Conservation (phyloP, 2,329 filamentous ascomycete species). For the Penicillium janthinellum region DNA sequence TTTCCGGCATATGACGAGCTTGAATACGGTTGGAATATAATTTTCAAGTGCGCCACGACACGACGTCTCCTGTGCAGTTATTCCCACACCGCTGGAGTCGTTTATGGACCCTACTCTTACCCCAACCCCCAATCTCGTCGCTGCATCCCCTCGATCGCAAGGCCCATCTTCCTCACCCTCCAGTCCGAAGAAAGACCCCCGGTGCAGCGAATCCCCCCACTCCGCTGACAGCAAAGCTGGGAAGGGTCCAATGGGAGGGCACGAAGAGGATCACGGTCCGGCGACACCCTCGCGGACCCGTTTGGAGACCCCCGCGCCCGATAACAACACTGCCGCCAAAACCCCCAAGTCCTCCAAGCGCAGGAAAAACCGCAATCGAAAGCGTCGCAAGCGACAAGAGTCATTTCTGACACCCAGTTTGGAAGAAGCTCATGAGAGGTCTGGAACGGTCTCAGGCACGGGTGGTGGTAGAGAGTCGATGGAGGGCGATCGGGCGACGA, state of each 20-base stretch:
- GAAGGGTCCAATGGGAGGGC: conserved; percentile 24
- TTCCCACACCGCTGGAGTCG: background rate
- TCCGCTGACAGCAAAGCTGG: conserved; percentile 22
- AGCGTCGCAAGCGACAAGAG: conserved; percentile 77
- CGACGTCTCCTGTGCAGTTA: background rate
- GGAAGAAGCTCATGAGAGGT: conserved; percentile 54
- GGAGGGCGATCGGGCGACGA: conserved; percentile 29
- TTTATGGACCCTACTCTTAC: conserved; percentile 18
- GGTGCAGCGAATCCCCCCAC: conserved; percentile 24
- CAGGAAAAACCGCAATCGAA: conserved; percentile 75
- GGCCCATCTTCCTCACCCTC: conserved; percentile 15
- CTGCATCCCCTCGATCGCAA: conserved; percentile 7
- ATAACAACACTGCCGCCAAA: conserved; percentile 23
- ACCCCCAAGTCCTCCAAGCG: conserved; percentile 33
- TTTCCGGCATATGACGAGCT: background rate
- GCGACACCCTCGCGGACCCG: conserved; percentile 24
- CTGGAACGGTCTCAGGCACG: conserved; percentile 55
- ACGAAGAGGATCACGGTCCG: conserved; percentile 14
- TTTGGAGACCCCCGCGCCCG: conserved; percentile 23
- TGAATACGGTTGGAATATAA: background rate
- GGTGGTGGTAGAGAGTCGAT: conserved; percentile 34
- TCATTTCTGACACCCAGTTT: conserved; percentile 68
- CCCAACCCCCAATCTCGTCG: conserved; percentile 12
- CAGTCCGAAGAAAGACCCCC: conserved; percentile 17
- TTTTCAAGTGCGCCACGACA: background rate